These are phyloP conservation scores for Mytilinidion resinicola DNA, from an alignment of 495 filamentous ascomycete species.

Conservation along the genomic window DNA sequence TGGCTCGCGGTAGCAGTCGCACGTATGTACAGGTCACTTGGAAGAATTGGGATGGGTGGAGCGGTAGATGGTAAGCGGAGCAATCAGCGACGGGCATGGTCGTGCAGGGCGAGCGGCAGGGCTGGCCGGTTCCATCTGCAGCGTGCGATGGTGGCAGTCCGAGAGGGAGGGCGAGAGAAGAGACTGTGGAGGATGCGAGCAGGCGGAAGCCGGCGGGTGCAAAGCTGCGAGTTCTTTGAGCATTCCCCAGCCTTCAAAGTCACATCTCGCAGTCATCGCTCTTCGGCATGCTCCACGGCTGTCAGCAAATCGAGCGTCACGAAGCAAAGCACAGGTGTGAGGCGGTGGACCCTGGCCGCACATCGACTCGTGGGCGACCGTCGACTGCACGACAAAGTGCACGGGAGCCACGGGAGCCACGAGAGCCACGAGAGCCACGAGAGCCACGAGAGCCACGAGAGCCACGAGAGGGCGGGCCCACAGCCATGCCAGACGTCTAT, in stretches of 20 bases:
- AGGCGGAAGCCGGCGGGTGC: too few species aligned
- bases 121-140: conserved; percentile 12
- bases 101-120: conserved; percentile 20
- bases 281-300: too few species aligned
- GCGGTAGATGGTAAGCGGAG: conserved; percentile 6
- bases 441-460: too few species aligned
- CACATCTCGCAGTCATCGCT: too few species aligned
- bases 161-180: too few species aligned
- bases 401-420: background rate
- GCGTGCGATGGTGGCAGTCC: background rate
- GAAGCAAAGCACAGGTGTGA: background rate
- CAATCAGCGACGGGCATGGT: conserved; percentile 9
- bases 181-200: too few species aligned
- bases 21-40: conserved; percentile 2
- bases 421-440: background rate
- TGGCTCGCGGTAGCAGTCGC: conserved; percentile 12
- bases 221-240: too few species aligned
- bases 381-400: background rate
- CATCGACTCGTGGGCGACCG: background rate
- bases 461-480: too few species aligned
- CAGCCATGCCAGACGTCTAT: too few species aligned
- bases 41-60: conserved; percentile 2
- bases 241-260: too few species aligned
- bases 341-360: background rate
- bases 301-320: too few species aligned